Evolutionary conservation across 208 protist species (phyloP).

Genomic region (Leptomonas seymouri): DNA sequence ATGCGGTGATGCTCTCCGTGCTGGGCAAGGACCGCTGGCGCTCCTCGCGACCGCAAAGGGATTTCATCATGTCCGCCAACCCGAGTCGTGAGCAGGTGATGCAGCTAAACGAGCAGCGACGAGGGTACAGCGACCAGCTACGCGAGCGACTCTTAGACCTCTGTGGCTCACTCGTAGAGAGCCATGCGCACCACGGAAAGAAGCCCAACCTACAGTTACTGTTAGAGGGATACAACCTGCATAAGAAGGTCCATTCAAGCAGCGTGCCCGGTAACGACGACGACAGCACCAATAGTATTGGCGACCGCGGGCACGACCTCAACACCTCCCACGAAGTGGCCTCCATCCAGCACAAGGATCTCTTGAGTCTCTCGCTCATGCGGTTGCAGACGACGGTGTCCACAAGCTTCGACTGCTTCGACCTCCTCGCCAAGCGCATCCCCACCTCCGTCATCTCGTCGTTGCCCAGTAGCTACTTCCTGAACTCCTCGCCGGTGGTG

Average conservation of each 20-base stretch:
- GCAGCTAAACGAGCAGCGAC: slow-evolving; percentile 33
- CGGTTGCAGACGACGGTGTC: slow-evolving; percentile 37
- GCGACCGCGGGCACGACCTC: neutral
- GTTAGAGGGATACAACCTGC: slow-evolving; percentile 2
- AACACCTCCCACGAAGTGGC: neutral
- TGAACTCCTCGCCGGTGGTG: slow-evolving; percentile 32
- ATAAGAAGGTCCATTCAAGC: neutral
- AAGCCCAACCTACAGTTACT: slow-evolving; percentile 11
- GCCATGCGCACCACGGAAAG: neutral
- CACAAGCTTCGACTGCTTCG: slow-evolving; percentile 54
- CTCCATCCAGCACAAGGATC: slow-evolving; percentile 11
- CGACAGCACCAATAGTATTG: neutral
- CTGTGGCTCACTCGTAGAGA: slow-evolving; percentile 29
- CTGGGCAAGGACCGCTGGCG: slow-evolving; percentile 42
- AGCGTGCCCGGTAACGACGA: neutral
- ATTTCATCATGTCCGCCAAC: slow-evolving; percentile 22
- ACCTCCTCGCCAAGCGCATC: slow-evolving; percentile 39
- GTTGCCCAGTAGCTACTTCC: slow-evolving; percentile 33
- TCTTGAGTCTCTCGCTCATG: slow-evolving; percentile 33
- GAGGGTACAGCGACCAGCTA: slow-evolving; percentile 37
- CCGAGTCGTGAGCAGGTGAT: slow-evolving; percentile 34
- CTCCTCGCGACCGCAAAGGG: slow-evolving; percentile 26
- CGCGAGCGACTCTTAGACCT: slow-evolving; percentile 42
- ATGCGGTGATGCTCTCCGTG: slow-evolving; percentile 47
- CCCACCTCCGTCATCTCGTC: slow-evolving; percentile 32